These are phyloP conservation scores for Aspergillus flavus DNA, from an alignment of 2,329 filamentous ascomycete genomes.

Conservation along the genomic window DNA sequence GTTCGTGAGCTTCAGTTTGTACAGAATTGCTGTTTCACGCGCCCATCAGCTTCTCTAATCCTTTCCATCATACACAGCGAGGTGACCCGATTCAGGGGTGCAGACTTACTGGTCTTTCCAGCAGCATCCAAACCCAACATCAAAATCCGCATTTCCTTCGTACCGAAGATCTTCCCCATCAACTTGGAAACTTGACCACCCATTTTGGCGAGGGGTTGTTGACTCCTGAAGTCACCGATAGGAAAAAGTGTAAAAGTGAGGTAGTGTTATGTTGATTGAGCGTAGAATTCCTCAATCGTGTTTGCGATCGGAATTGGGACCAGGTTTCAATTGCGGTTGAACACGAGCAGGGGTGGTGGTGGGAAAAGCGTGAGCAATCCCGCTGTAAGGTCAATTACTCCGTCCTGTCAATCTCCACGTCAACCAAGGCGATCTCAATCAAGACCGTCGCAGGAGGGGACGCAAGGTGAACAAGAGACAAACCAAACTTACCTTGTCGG, in stretches of 20 bases:
- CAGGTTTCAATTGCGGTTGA: background rate
- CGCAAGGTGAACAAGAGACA: constrained; percentile 16
- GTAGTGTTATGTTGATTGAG: background rate
- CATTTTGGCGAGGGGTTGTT: constrained; percentile 60
- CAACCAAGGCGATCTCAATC: constrained; percentile 16
- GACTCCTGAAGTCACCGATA: constrained; percentile 16
- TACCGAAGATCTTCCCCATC: constrained; percentile 98
- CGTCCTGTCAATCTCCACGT: constrained; percentile 13
- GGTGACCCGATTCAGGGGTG: background rate
- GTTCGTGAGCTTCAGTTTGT: constrained; percentile 92
- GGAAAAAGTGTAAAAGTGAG: constrained; percentile 12
- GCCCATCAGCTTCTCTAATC: background rate
- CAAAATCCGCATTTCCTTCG: constrained; percentile 97
- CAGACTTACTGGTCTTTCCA: constrained; percentile 78
- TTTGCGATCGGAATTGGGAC: background rate
- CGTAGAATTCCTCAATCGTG: background rate
- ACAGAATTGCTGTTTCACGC: constrained; percentile 70
- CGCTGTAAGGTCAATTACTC: constrained; percentile 11
- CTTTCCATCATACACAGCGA: background rate
- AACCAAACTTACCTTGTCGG: constrained; percentile 18
- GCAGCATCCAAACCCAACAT: constrained; percentile 98
- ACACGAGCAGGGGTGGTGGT: constrained; percentile 7
- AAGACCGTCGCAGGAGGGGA: constrained; percentile 9
- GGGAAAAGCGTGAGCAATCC: background rate
- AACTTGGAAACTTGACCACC: constrained; percentile 92